Conservation (phyloP, 1,284 basidiomycete genomes). For the Pterula multifida region DNA sequence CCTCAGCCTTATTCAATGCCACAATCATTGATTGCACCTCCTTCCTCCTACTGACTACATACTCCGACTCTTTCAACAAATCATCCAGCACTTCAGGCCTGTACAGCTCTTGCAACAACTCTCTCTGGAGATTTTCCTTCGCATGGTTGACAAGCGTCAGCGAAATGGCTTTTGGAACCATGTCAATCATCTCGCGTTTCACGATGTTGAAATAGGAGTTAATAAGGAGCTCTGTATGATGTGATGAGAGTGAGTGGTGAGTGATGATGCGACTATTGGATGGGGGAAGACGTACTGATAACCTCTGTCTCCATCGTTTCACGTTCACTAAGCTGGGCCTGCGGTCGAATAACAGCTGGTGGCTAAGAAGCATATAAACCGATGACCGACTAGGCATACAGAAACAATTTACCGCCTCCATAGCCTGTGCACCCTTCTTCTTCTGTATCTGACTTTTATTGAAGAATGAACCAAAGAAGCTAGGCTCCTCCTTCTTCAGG, state of each 20-base stretch:
- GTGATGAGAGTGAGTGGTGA: slow-evolving; percentile 5
- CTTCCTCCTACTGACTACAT: slow-evolving; percentile 74
- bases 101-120: slow-evolving; percentile 82
- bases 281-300: slow-evolving; percentile 69
- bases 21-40: slow-evolving; percentile 84
- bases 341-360: slow-evolving; percentile 84
- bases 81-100: slow-evolving; percentile 89
- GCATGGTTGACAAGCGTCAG: slow-evolving; percentile 86
- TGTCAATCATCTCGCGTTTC: slow-evolving; percentile 99
- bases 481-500: slow-evolving; percentile 74
- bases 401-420: slow-evolving; percentile 59
- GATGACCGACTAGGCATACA: neutral
- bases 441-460: slow-evolving; percentile 47
- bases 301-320: slow-evolving; percentile 99
- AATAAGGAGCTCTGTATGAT: slow-evolving; percentile 67
- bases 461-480: slow-evolving; percentile 98
- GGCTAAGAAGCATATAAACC: slow-evolving; percentile 27
- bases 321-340: slow-evolving; percentile 86
- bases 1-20: slow-evolving; percentile 87
- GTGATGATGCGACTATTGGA: slow-evolving; percentile 3
- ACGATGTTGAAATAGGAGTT: slow-evolving; percentile 95
- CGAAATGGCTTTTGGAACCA: slow-evolving; percentile 97
- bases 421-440: slow-evolving; percentile 60
- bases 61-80: slow-evolving; percentile 85
- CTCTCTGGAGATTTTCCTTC: slow-evolving; percentile 87